These are phyloP conservation scores for Margaritispora aquatica DNA, from an alignment of 495 filamentous ascomycete genomes.

Conservation along the genomic window DNA sequence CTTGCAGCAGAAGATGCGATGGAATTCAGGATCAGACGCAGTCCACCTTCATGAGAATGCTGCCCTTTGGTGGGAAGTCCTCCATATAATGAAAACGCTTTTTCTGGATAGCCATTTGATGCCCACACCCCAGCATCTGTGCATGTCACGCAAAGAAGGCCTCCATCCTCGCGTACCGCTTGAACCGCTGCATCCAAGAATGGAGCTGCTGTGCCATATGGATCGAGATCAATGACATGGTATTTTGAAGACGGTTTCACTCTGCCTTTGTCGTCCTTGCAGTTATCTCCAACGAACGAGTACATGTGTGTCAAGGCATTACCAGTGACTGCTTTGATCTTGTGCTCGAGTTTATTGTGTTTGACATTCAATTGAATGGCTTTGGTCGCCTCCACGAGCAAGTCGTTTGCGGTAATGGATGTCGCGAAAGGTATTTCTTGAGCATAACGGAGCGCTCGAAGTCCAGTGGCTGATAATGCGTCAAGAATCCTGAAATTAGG, in stretches of 20 bases:
- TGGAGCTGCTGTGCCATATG: constrained; percentile 85
- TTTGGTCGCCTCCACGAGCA: constrained; percentile 67
- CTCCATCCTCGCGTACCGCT: constrained; percentile 71
- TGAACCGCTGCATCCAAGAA: constrained; percentile 90
- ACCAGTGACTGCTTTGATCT: constrained; percentile 63
- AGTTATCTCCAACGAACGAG: constrained; percentile 39
- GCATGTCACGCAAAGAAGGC: constrained; percentile 90
- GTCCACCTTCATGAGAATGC: constrained; percentile 82
- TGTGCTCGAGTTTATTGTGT: constrained; percentile 67
- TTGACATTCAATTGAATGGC: constrained; percentile 77
- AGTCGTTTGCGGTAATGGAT: constrained; percentile 81
- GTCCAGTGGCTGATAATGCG: constrained; percentile 88
- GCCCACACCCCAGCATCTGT: constrained; percentile 94
- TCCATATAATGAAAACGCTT: constrained; percentile 86
- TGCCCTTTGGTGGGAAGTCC: constrained; percentile 77
- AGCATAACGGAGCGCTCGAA: constrained; percentile 87
- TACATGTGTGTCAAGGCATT: constrained; percentile 95
- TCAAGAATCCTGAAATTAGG: constrained; percentile 74
- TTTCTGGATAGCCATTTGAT: constrained; percentile 87
- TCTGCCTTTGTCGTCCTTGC: constrained; percentile 25
- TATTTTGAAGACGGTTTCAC: constrained; percentile 45
- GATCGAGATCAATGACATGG: constrained; percentile 94
- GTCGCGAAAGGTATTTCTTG: constrained; percentile 82
- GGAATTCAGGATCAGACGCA: constrained; percentile 76
- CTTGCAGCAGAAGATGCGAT: constrained; percentile 72